phyloP scores from a whole-genome alignment of 2,329 filamentous ascomycete species.

The Fusarium sp. region DNA sequence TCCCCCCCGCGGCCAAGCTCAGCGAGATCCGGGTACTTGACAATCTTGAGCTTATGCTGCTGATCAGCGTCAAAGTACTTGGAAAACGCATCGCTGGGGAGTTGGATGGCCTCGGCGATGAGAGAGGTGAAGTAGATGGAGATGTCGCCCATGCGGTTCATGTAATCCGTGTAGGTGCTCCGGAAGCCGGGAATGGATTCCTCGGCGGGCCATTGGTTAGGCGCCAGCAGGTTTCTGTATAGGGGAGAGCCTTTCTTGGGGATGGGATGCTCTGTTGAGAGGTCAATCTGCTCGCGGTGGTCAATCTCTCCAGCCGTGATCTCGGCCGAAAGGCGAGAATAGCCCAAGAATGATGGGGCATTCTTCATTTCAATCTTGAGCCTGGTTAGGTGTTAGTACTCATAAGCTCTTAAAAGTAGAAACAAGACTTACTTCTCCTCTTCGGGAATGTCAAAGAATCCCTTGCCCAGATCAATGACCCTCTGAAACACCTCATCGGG shows the following conservation, averaged over 20 bases:
- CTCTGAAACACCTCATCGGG: constrained; percentile 70
- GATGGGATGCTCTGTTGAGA: constrained; percentile 80
- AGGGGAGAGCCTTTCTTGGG: constrained; percentile 71
- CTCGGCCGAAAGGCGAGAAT: constrained; percentile 73
- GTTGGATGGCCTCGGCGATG: constrained; percentile 84
- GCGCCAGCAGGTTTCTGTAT: constrained; percentile 81
- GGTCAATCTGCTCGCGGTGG: constrained; percentile 87
- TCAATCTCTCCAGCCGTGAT: constrained; percentile 80
- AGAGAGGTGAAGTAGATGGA: constrained; percentile 80
- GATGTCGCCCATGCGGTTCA: constrained; percentile 77
- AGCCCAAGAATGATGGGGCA: constrained; percentile 76
- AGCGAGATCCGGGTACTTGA: constrained; percentile 82
- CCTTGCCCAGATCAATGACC: constrained; percentile 74
- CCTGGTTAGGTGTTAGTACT: constrained; percentile 47
- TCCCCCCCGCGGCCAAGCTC: constrained; percentile 62
- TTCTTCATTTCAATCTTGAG: constrained; percentile 79
- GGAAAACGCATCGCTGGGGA: constrained; percentile 76
- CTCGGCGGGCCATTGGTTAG: constrained; percentile 81
- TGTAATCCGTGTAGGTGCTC: constrained; percentile 77
- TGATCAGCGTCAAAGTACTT: constrained; percentile 79
- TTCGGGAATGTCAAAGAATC: constrained; percentile 80
- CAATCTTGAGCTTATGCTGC: constrained; percentile 91
- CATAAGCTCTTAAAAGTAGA: neutral
- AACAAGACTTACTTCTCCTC: constrained; percentile 74
- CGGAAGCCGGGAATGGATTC: constrained; percentile 74